A percentile compares a stretch with the other conserved stretches of the same genome.
Conservation (phyloP, 306 rosid species). For the Cicer bijugum region DNA sequence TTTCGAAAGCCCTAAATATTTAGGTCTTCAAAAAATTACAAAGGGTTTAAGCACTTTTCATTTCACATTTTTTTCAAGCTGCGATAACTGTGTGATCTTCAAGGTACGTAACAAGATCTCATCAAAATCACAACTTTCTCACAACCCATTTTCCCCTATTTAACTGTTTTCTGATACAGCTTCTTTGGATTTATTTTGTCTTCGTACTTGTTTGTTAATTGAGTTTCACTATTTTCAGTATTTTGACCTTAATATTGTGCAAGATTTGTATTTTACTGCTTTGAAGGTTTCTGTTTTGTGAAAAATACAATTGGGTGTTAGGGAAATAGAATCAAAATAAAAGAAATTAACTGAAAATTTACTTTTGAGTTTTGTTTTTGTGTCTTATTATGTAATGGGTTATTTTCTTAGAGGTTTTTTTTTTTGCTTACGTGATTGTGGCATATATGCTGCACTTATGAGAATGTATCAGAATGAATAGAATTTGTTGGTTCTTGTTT, state of each 20-base stretch:
- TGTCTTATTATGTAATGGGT: not conserved
- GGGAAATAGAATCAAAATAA: conserved; percentile 3
- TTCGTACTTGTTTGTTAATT: not conserved
- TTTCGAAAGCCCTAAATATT: conserved; percentile 36
- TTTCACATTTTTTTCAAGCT: not conserved
- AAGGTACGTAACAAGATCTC: conserved; percentile 37
- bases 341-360: not conserved
- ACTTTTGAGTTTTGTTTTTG: not conserved
- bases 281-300: conserved; percentile 10
- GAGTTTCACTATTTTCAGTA: not conserved
- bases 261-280: conserved; percentile 24
- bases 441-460: not conserved
- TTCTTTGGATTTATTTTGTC: not conserved
- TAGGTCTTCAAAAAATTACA: not conserved
- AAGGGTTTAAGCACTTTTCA: conserved; percentile 37
- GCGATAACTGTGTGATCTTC: conserved; percentile 3
- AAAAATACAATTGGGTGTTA: not conserved
- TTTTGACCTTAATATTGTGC: not conserved
- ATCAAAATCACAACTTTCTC: conserved; percentile 30
- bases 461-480: not conserved
- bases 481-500: conserved; percentile 10
- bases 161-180: conserved; percentile 3
- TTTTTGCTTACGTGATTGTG: conserved; percentile 6
- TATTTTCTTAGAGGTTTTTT: not conserved
- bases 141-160: not conserved